Base-by-base conservation (phyloP, 371 early-diverging fungal species). In the Mortierella sp. region DNA sequence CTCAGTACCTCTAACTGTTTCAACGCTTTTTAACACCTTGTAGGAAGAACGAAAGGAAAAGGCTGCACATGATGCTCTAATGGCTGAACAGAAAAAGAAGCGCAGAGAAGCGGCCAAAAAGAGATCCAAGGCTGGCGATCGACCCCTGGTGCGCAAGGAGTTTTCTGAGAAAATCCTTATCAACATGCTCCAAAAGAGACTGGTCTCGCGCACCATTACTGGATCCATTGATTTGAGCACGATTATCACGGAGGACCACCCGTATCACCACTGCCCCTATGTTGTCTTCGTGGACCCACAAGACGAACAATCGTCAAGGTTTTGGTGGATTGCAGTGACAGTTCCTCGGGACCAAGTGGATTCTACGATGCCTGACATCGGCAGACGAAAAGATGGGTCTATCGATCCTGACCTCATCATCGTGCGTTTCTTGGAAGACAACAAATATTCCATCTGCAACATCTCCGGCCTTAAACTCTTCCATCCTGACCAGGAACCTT, bases 321-420 rank as follows among this genome's bases (percentile, higher is more conserved):
- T 53, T 34, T 71, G 71, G 71, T 65, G 65, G 71, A 43, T 60
- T 19, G 71, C 71, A 9, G 60, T 71, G 31, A 71, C 71, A 7
- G 65, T 71, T 0, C 71, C 71, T 17, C 28, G 45, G 13, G 27
- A 40, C 17, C 65, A 71, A 39, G 47, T 60, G 52, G 60, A 60
- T 22, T 2, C 27, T 1, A 13, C 51, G 2, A 71, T 71, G 71
- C 71, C 71, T 3, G 57, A 53, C 0, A 10, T 68, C 16, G n/a
- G 12, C 4, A 44, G 0, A 14, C 44, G 31, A 14, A 39, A 61
- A 16, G 69, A 61, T 13, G 50, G 47, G 37, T n/a, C 48, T 4
- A 3, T 14, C 3, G 53, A 64, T 9, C 48, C 60, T 1, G 65
- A 71, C 48, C 25, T 52, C 16, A 47, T 64, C 22, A 43, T 71